A percentile compares a stretch with the other conserved stretches of the same genome.
Evolutionary conservation across 2,329 filamentous ascomycete species (phyloP).

Genomic region (Pseudopithomyces chartarum): DNA sequence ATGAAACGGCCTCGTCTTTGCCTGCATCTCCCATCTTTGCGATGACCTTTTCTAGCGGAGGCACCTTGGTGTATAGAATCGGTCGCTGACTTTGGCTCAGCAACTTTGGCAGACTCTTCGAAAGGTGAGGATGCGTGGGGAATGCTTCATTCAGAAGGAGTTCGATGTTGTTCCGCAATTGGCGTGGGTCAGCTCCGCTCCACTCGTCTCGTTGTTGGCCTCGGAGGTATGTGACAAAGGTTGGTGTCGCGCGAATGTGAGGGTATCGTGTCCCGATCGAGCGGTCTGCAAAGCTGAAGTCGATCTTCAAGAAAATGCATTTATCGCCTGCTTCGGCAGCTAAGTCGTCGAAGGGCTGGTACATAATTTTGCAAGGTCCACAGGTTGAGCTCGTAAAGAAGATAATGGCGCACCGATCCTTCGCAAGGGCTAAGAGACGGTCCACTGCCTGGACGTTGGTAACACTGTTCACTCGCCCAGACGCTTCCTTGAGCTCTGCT

Average conservation of each 20-base stretch:
- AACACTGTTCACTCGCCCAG: slow-evolving; percentile 64
- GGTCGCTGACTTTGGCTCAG: slow-evolving; percentile 67
- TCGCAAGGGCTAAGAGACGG: slow-evolving; percentile 62
- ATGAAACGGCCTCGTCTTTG: slow-evolving; percentile 64
- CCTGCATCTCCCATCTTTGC: slow-evolving; percentile 73
- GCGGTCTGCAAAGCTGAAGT: slow-evolving; percentile 70
- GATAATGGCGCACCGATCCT: slow-evolving; percentile 73
- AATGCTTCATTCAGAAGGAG: slow-evolving; percentile 76
- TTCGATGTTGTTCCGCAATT: slow-evolving; percentile 72
- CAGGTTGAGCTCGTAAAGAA: slow-evolving; percentile 94
- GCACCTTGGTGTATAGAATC: slow-evolving; percentile 77
- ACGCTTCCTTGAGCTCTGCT: slow-evolving; percentile 23
- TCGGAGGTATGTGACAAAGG: slow-evolving; percentile 82
- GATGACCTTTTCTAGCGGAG: slow-evolving; percentile 80
- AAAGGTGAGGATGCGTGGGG: slow-evolving; percentile 76
- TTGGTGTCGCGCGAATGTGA: slow-evolving; percentile 76
- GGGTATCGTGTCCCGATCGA: slow-evolving; percentile 64
- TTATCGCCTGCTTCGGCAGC: slow-evolving; percentile 73
- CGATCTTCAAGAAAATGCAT: slow-evolving; percentile 79
- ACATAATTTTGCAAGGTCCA: slow-evolving; percentile 80
- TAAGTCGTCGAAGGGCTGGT: slow-evolving; percentile 80
- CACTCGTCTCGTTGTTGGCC: slow-evolving; percentile 79
- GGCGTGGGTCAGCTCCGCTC: slow-evolving; percentile 73
- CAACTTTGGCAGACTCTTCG: slow-evolving; percentile 72
- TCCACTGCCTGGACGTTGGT: slow-evolving; percentile 66